phyloP scores from a whole-genome alignment of 768 basidiomycete species.

The Hygrophorus russula region DNA sequence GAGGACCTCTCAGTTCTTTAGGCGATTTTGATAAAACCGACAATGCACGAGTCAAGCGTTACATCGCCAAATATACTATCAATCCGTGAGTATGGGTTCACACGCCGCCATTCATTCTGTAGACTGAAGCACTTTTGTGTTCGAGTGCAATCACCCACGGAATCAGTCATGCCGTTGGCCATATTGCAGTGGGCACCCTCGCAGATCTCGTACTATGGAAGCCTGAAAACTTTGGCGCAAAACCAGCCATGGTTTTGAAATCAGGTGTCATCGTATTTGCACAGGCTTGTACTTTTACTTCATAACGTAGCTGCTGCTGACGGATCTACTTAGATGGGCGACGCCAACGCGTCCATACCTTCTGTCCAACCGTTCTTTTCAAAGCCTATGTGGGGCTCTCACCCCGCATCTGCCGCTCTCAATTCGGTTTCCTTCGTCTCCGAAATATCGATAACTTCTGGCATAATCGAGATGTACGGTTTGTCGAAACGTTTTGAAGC shows the following conservation, averaged over 20 bases:
- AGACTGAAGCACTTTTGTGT: not conserved
- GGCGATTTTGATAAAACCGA: constrained; percentile 65
- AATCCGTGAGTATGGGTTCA: constrained; percentile 64
- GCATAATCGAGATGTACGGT: constrained; percentile 51
- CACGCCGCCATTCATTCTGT: constrained; percentile 1
- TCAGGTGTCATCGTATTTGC: constrained; percentile 89
- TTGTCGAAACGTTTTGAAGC: constrained; percentile 65
- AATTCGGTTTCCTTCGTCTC: constrained; percentile 88
- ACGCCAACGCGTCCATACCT: constrained; percentile 93
- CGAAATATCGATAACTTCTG: constrained; percentile 47
- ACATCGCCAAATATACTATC: constrained; percentile 93
- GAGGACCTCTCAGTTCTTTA: constrained; percentile 59
- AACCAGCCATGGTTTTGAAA: constrained; percentile 92
- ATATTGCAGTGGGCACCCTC: constrained; percentile 68
- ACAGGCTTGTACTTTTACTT: constrained; percentile 38
- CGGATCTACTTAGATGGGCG: constrained; percentile 63
- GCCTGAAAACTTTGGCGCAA: constrained; percentile 85
- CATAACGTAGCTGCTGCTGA: not conserved
- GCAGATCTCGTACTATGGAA: constrained; percentile 96
- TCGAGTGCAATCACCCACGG: constrained; percentile 87
- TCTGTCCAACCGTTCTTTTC: constrained; percentile 84
- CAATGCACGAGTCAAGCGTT: constrained; percentile 89
- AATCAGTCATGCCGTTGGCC: constrained; percentile 78
- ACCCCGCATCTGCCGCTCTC: constrained; percentile 66
- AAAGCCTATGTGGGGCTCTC: constrained; percentile 89